These are phyloP conservation scores for Suhomyces kilbournensis DNA, from an alignment of 805 yeast species.

Conservation along the genomic window DNA sequence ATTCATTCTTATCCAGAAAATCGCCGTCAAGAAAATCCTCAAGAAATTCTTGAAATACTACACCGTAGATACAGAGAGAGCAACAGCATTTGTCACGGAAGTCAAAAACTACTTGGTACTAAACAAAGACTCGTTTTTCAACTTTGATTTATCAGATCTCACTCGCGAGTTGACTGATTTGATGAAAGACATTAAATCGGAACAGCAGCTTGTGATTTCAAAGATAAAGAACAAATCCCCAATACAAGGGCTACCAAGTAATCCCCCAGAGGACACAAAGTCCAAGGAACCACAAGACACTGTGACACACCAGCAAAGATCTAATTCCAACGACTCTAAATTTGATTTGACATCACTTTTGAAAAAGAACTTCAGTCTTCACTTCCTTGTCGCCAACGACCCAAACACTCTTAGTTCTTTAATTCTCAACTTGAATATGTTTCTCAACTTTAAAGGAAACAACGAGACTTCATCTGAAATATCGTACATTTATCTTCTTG, in stretches of 20 bases:
- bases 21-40: conserved; percentile 68
- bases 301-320: background rate
- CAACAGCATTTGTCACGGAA: conserved; percentile 22
- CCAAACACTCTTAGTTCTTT: conserved; percentile 31
- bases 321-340: conserved; percentile 10
- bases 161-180: conserved; percentile 61
- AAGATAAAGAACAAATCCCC: background rate
- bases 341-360: conserved; percentile 32
- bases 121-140: conserved; percentile 55
- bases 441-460: conserved; percentile 26
- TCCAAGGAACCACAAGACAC: background rate
- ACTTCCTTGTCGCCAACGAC: conserved; percentile 34
- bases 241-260: background rate
- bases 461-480: conserved; percentile 8
- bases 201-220: conserved; percentile 7
- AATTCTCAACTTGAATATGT: conserved; percentile 32
- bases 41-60: conserved; percentile 62
- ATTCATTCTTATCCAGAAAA: conserved; percentile 68
- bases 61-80: conserved; percentile 15
- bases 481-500: conserved; percentile 25
- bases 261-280: background rate
- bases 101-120: conserved; percentile 34
- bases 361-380: conserved; percentile 37
- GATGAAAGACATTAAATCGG: conserved; percentile 8
- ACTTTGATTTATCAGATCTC: conserved; percentile 56